Evolutionary conservation across 371 early-diverging fungal genomes (phyloP).

Genomic region (Rhizomucor miehei): DNA sequence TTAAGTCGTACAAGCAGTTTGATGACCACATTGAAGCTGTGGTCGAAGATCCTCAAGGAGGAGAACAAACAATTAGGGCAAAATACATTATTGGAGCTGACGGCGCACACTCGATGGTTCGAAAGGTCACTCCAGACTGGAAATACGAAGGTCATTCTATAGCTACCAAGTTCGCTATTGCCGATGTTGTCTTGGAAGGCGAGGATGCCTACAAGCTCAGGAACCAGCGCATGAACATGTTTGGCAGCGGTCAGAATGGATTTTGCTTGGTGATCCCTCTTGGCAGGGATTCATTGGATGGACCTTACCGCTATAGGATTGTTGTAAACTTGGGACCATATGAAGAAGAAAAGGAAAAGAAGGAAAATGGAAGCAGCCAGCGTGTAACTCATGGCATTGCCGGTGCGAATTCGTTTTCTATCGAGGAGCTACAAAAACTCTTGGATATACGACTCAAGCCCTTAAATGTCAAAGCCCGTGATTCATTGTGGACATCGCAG

Average conservation of each 20-base stretch:
- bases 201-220: conserved; percentile 5
- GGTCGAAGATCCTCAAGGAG: background rate
- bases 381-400: conserved; percentile 5
- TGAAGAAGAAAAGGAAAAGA: conserved; percentile 2
- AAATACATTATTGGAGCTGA: conserved; percentile 39
- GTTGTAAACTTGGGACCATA: conserved; percentile 10
- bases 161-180: conserved; percentile 24
- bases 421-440: conserved; percentile 2
- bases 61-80: conserved; percentile 14
- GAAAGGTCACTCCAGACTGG: conserved; percentile 28
- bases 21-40: conserved; percentile 18
- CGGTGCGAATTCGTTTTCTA: background rate
- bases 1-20: conserved; percentile 28
- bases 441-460: conserved; percentile 8
- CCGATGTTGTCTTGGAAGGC: conserved; percentile 23
- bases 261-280: conserved; percentile 6
- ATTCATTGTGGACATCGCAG: conserved; percentile 20
- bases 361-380: background rate
- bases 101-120: conserved; percentile 32
- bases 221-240: conserved; percentile 6
- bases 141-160: conserved; percentile 32
- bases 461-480: conserved; percentile 2
- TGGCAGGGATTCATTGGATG: background rate
- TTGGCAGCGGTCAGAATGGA: background rate
- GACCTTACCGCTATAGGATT: conserved; percentile 7